Base-by-base conservation (phyloP, 1,284 basidiomycete species). In the Ustilago shanxiensis region DNA sequence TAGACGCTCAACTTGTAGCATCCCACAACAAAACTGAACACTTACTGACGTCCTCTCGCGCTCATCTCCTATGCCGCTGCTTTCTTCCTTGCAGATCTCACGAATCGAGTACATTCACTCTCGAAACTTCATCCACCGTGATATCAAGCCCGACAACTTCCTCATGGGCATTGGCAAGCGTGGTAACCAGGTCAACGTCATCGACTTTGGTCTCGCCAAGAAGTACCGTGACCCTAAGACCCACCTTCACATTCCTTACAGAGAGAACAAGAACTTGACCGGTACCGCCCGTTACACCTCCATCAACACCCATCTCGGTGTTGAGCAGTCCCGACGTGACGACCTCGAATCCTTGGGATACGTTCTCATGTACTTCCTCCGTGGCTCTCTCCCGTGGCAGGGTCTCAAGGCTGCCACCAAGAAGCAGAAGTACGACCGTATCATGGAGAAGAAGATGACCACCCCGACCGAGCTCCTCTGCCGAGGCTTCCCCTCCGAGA, bases 171-270 rank as follows among this genome's bases (percentile, higher is more conserved):
- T 99, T 76, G 97, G 96, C 80, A 99, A 98, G 89, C 95, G 96
- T 77, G 96, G 95, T 78, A 99, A 97, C 88, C 97, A 99, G 88
- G 96, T 99, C 88, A 98, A 98, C 85, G 93, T 98, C 82, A 99
- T 99, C 86, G 97, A 99, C 87, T 99, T 99, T 79, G 97, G 97
- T 89, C 90, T 99, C 60, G 96, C 97, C 50, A 99, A 99, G 90
- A 98, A 98, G 89, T 99, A 97, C 90, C 91, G 97, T 72, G 96
- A 99, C 89, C 95, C 96, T 49, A 98, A 98, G 91, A 99, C 97
- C 62, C 96, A 99, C 87, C 90, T 98, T 50, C 97, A 99, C 87
- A 99, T 99, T 81, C 96, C 96, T 3, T 99, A 99, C 90, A 91
- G 96, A 83, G 97, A 99, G 91, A 98, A 99, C 91, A 98, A 99